Base-by-base conservation (phyloP, 768 basidiomycete species). In the Boletus vermiculosoides region DNA sequence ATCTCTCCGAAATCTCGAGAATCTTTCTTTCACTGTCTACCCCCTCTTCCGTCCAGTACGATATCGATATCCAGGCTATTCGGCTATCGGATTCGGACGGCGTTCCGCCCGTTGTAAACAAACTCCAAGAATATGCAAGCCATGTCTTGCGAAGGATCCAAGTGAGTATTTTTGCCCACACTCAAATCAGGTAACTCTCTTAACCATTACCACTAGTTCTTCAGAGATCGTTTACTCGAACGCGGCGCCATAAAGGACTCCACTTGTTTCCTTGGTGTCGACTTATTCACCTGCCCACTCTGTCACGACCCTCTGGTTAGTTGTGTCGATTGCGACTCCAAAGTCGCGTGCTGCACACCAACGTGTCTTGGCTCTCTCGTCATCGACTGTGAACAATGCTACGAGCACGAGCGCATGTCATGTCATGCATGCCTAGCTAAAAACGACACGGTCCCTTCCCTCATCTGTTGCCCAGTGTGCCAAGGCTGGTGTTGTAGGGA, bases 281-380 rank as follows among this genome's bases (percentile, higher is more conserved):
- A 64, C 53, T 15, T 65, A 37, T n/a, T 55, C 31, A 64, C 63
- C 23, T 64, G 59, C 50, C 59, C 63, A 0, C 33, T 52, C 30
- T 64, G 63, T 49, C 34, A 1, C 22, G 0, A 0, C 8, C 48
- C 46, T 31, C 30, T 63, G 22, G 1, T 30, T 1, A 22, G 25
- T 31, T 63, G 62, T 23, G 2, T 50, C 37, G 45, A 65, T n/a
- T 63, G 62, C 33, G 54, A 61, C 30, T 22, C 45, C 11, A 40
- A 28, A 25, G 49, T 65, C 7, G 31, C 54, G 31, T 65, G 54
- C 50, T 0, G 6, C 45, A 15, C 1, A 8, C 0, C 10, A 13
- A 2, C 2, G 1, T 63, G 63, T 33, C 22, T 1, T 18, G 59
- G 45, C 13, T 37, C 52, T 25, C n/a, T 28, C 20, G 22, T 36